These are phyloP conservation scores for Trichoderma reesei DNA, from an alignment of 495 filamentous ascomycete genomes.

Conservation along the genomic window DNA sequence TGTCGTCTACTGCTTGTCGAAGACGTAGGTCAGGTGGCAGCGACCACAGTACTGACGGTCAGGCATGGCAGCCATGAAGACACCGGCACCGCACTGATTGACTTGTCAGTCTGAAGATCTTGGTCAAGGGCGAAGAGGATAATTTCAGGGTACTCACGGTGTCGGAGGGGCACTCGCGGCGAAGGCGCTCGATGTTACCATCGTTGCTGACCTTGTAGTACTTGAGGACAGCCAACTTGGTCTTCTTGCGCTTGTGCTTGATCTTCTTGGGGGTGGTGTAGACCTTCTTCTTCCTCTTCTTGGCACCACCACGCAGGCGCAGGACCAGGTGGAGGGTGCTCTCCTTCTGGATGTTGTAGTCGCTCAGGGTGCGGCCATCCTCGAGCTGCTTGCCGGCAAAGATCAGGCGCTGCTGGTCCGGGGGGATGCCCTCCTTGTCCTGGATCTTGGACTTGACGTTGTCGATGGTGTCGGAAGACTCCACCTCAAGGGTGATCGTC, in stretches of 20 bases:
- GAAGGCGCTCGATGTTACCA: conserved; percentile 98
- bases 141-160: conserved; percentile 51
- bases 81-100: conserved; percentile 86
- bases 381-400: conserved; percentile 99
- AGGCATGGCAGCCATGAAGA: conserved; percentile 99
- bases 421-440: conserved; percentile 99
- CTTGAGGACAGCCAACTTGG: conserved; percentile 98
- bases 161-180: conserved; percentile 88
- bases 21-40: conserved; percentile 99
- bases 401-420: conserved; percentile 99
- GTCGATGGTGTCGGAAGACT: conserved; percentile 98
- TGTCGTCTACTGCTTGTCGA: conserved; percentile 62
- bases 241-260: conserved; percentile 99
- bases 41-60: conserved; percentile 99
- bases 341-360: conserved; percentile 99
- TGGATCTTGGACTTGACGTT: conserved; percentile 93
- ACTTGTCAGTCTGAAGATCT: not conserved
- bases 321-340: conserved; percentile 97
- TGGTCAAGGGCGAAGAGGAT: not conserved
- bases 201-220: conserved; percentile 99
- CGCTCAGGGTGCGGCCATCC: conserved; percentile 96
- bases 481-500: conserved; percentile 99
- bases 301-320: conserved; percentile 90
- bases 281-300: conserved; percentile 99
- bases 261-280: conserved; percentile 99